Evolutionary conservation across 192 early-diverging fungal species (phyloP), one percentile per base, ranked within the genome.

Genomic region (Chytriomyces confervae): DNA sequence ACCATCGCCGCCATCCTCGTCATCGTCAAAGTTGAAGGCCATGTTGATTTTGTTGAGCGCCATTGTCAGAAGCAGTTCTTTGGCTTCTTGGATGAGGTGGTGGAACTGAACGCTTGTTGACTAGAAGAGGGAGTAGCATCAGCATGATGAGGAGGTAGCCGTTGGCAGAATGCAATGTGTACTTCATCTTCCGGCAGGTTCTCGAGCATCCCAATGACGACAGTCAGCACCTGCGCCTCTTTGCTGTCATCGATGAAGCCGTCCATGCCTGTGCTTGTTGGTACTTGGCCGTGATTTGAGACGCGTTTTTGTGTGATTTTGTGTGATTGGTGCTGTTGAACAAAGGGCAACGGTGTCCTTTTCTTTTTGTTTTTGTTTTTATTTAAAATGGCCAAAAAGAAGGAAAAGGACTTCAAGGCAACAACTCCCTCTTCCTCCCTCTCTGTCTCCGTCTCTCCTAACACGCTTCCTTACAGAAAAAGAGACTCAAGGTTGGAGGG

Each of bases 321-420:
- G 53, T 57, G 53, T 20, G 53, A 57, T 13, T n/a, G 16, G 24
- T 27, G 24, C 24, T 27, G 24, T 27, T 27, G 24, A 27, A 27
- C 24, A 57, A 57, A 1, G 20, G 20, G 53, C 16, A 1, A 4
- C 16, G 13, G 53, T 23, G 61, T 57, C 57, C 8, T 57, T 13
- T 57, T 61, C 57, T 24, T 72, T 72, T 72, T 53, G 9, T 60
- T 72, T 53, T 72, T 72, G 13, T 60, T 50, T 57, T 50, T 27
- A 29, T 11, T 29, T 65, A 72, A 23, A 72, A 57, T 57, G 53
- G 53, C 16, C 53, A 57, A 72, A 49, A 72, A 72, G 69, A 72
- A 72, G 50, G 69, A 72, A 6, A 72, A 72, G 51, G 69, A 72
- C 69, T 72, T 72, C 57, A 51, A 72, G 50, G 69, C 27, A 29